Evolutionary conservation across 495 filamentous ascomycete genomes (phyloP).

Genomic region (Collariella sp.): DNA sequence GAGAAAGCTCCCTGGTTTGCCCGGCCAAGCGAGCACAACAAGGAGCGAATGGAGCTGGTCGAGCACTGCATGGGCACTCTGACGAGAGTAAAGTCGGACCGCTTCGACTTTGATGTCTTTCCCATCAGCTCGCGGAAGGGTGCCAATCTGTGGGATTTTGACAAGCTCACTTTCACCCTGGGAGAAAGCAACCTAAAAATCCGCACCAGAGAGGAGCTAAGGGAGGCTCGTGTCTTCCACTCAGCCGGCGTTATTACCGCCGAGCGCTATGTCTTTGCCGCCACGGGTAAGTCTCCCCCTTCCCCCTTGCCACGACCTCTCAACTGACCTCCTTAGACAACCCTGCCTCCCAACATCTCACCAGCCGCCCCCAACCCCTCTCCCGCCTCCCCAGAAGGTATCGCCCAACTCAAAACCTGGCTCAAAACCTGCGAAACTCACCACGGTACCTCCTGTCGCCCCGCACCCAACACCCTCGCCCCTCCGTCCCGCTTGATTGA

Average conservation of each 20-base stretch:
- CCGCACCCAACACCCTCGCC: background rate
- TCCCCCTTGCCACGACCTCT: background rate
- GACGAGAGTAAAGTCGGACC: background rate
- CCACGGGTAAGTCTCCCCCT: background rate
- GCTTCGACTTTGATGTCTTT: background rate
- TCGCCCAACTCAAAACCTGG: slow-evolving; percentile 3
- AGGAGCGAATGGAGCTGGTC: background rate
- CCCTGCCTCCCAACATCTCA: background rate
- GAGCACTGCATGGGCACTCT: slow-evolving; percentile 6
- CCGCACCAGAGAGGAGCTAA: background rate
- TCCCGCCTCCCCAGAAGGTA: background rate
- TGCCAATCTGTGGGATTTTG: background rate
- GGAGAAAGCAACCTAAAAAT: background rate
- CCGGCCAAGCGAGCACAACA: background rate
- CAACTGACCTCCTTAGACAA: background rate
- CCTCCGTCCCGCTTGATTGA: slow-evolving; percentile 11
- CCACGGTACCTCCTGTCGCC: background rate
- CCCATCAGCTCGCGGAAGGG: background rate
- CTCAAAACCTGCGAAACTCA: background rate
- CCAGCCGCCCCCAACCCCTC: slow-evolving; percentile 1
- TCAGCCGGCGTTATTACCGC: background rate
- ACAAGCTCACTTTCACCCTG: background rate
- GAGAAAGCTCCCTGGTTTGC: slow-evolving; percentile 1
- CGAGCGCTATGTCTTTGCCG: background rate
- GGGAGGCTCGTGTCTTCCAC: background rate